Conservation (phyloP, 495 filamentous ascomycete species). For the Aspergillus kassunensis region DNA sequence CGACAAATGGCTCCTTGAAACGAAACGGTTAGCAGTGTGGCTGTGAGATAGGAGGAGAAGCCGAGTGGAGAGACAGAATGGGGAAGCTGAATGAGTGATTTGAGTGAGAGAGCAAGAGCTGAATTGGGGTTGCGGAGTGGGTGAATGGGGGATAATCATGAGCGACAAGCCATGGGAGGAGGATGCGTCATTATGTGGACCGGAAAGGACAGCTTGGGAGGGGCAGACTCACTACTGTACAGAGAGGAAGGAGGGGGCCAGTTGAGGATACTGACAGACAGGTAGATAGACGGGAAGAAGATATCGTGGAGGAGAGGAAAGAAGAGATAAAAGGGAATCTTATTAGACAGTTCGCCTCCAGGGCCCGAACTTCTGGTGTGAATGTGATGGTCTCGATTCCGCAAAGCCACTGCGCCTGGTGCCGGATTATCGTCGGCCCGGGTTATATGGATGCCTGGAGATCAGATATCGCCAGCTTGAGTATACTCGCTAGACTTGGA, state of each 20-base stretch:
- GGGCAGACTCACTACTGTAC: conserved; percentile 7
- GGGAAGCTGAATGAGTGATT: not conserved
- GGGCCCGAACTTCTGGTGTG: conserved; percentile 2
- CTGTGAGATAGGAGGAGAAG: not conserved
- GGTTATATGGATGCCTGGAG: not conserved
- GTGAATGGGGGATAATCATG: conserved; percentile 4
- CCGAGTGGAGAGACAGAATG: not conserved
- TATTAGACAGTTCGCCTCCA: conserved; percentile 12
- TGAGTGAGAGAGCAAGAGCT: not conserved
- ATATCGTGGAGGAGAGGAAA: not conserved
- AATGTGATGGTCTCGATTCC: conserved; percentile 25
- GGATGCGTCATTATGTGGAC: conserved; percentile 42
- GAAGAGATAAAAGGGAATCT: conserved; percentile 7
- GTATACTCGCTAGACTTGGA: no score
- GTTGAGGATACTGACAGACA: no score
- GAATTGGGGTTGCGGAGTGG: not conserved
- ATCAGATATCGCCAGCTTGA: no score
- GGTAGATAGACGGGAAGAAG: no score
- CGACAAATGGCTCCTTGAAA: conserved; percentile 12
- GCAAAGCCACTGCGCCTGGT: conserved; percentile 9
- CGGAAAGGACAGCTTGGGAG: conserved; percentile 1
- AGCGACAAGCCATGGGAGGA: conserved; percentile 12
- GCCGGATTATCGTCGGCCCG: conserved; percentile 24
- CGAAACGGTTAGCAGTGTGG: conserved; percentile 14
- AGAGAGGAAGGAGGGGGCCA: conserved; percentile 1